Percentiles rank a stretch among this genome's conserved stretches.
phyloP scores from a whole-genome alignment of 257 asterid genomes.

The Nicotiana tomentosiformis region DNA sequence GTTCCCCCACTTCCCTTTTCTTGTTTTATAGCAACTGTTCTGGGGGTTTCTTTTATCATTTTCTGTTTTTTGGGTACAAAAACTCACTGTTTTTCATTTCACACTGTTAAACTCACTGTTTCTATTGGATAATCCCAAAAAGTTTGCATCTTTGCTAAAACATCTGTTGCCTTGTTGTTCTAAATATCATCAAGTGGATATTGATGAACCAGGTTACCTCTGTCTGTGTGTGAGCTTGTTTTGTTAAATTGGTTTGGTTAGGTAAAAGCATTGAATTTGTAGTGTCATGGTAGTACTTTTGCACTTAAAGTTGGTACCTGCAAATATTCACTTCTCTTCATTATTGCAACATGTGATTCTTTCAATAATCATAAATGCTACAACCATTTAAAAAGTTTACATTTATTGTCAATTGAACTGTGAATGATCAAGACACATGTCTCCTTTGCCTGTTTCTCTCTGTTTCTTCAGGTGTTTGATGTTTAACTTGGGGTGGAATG shows the following conservation, averaged over 20 bases:
- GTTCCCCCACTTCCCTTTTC: not conserved
- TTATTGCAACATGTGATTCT: not conserved
- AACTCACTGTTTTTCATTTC: not conserved
- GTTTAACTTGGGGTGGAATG: conserved; percentile 18
- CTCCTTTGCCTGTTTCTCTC: not conserved
- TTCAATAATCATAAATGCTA: not conserved
- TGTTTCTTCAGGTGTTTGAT: conserved; percentile 8
- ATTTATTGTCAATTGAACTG: too few species aligned
- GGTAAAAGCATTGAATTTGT: not conserved
- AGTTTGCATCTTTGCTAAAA: not conserved
- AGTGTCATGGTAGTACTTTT: not conserved
- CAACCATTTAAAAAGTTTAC: too few species aligned
- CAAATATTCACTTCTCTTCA: not conserved
- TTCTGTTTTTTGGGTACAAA: not conserved
- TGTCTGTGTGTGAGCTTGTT: not conserved
- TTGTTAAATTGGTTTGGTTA: not conserved
- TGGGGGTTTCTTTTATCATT: not conserved
- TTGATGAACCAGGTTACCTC: not conserved
- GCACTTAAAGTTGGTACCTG: not conserved
- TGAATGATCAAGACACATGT: not conserved
- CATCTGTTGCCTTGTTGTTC: not conserved
- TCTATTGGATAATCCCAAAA: not conserved
- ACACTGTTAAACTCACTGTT: not conserved
- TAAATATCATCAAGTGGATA: not conserved
- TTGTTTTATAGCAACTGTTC: not conserved